phyloP scores from a whole-genome alignment of 2,329 filamentous ascomycete species.

The Colletotrichum graminicola region DNA sequence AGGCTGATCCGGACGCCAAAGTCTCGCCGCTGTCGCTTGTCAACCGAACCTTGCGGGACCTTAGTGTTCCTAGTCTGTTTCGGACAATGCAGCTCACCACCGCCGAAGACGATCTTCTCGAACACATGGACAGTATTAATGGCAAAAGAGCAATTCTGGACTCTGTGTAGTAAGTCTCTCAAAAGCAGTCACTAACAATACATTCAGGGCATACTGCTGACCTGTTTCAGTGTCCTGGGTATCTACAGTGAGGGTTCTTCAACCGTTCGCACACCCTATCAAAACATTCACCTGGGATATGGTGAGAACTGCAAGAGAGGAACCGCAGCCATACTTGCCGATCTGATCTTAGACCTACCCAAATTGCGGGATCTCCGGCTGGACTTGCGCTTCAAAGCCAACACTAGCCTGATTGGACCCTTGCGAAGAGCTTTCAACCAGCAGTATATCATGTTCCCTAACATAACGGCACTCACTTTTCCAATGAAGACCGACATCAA shows the following conservation, averaged over 20 bases:
- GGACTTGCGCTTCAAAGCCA: constrained; percentile 6
- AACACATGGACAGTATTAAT: not conserved
- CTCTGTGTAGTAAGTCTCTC: not conserved
- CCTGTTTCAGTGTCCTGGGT: not conserved
- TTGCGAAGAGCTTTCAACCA: not conserved
- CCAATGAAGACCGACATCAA: not conserved
- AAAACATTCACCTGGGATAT: not conserved
- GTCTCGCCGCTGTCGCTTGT: not conserved
- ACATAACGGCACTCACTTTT: not conserved
- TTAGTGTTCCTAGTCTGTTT: not conserved
- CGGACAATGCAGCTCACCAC: not conserved
- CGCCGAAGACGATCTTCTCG: not conserved
- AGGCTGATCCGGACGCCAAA: not conserved
- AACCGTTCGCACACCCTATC: not conserved
- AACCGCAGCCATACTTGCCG: not conserved
- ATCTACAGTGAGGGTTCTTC: not conserved
- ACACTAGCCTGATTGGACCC: not conserved
- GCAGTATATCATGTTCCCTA: not conserved
- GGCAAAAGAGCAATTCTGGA: not conserved
- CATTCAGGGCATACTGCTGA: not conserved
- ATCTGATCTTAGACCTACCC: not conserved
- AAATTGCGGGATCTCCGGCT: not conserved
- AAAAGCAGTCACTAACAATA: no score
- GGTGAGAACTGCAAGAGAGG: not conserved
- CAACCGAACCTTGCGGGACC: not conserved